These are phyloP conservation scores for Immersiella caudata DNA, from an alignment of 495 filamentous ascomycete genomes.

Conservation along the genomic window DNA sequence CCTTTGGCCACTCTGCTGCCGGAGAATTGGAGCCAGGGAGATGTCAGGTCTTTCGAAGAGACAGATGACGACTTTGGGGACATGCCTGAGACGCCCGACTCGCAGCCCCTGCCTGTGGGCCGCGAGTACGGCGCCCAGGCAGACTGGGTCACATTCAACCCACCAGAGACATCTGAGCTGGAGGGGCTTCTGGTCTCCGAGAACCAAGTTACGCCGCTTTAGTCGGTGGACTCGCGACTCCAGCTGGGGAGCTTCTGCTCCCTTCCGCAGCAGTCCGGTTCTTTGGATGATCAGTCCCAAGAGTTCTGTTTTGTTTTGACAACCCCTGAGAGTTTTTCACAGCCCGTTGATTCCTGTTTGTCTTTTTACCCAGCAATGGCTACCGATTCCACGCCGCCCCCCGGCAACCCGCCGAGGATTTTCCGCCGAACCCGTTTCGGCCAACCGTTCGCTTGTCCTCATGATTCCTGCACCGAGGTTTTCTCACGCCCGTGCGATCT, in stretches of 20 bases:
- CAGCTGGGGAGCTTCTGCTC: background rate
- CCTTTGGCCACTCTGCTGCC: background rate
- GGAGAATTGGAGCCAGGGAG: background rate
- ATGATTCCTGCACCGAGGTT: background rate
- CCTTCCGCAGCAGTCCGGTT: conserved; percentile 7
- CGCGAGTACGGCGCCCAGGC: background rate
- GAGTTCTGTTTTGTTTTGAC: background rate
- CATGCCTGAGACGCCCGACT: background rate
- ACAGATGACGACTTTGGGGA: background rate
- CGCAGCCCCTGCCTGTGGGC: background rate
- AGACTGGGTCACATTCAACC: background rate
- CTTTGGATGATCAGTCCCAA: background rate
- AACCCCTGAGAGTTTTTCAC: background rate
- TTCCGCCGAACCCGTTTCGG: background rate
- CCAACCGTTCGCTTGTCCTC: background rate
- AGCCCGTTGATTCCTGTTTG: background rate
- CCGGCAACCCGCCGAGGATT: background rate
- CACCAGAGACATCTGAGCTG: background rate
- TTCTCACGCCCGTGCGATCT: background rate
- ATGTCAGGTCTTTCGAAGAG: background rate
- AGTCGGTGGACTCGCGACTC: conserved; percentile 3
- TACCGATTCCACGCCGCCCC: background rate
- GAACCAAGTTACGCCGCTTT: conserved; percentile 3
- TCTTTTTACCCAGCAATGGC: background rate
- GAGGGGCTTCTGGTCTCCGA: background rate